Percentiles rank a stretch among this genome's conserved stretches.
Conservation (phyloP, 257 asterid genomes). For the Thymus quinquecostatus region DNA sequence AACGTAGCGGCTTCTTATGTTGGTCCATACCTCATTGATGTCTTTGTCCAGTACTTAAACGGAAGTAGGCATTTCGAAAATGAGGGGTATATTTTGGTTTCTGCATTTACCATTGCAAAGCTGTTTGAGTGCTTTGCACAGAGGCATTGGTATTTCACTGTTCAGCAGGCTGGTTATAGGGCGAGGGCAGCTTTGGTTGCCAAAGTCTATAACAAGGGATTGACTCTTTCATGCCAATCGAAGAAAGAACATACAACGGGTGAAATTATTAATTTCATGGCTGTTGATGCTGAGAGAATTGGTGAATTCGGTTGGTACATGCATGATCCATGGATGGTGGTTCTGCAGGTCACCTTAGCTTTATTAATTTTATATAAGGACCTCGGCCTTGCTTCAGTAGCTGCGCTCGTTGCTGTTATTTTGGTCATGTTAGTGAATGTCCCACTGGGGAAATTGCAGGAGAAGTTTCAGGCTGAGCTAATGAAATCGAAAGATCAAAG, state of each 20-base stretch:
- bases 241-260: constrained; percentile 80
- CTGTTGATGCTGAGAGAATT: constrained; percentile 89
- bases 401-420: constrained; percentile 58
- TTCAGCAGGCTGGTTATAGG: constrained; percentile 82
- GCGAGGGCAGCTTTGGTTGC: constrained; percentile 85
- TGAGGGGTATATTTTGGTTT: constrained; percentile 65
- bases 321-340: constrained; percentile 87
- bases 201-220: constrained; percentile 69
- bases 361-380: constrained; percentile 63
- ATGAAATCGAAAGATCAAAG: constrained; percentile 84
- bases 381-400: constrained; percentile 79
- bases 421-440: constrained; percentile 72
- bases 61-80: constrained; percentile 51
- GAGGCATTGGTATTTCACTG: constrained; percentile 79
- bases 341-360: constrained; percentile 70
- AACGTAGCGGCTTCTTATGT: constrained; percentile 62
- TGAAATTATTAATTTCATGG: constrained; percentile 82
- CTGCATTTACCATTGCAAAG: constrained; percentile 68
- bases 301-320: constrained; percentile 86
- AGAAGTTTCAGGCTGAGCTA: constrained; percentile 68
- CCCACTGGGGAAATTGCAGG: constrained; percentile 68
- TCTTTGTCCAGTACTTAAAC: constrained; percentile 71
- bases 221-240: constrained; percentile 71
- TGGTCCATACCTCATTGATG: constrained; percentile 86
- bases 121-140: constrained; percentile 70